A percentile compares a stretch with the other conserved stretches of the same genome.
These are phyloP conservation scores for Atractiella rhizophila DNA, from an alignment of 768 basidiomycete genomes.

Conservation along the genomic window DNA sequence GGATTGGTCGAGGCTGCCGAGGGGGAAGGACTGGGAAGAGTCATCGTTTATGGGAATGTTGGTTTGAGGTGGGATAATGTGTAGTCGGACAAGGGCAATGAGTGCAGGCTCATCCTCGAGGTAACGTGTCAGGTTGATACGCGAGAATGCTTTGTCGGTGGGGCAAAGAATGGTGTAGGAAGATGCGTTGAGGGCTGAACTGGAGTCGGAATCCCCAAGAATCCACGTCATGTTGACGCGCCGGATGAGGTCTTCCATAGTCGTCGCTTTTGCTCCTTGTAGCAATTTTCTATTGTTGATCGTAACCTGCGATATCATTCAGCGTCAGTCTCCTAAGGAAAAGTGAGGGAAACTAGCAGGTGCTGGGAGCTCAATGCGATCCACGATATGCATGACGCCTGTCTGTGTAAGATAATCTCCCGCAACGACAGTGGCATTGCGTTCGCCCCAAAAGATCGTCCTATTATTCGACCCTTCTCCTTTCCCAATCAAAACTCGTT, in stretches of 20 bases:
- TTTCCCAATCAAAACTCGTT: too few species aligned
- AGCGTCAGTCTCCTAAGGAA: too few species aligned
- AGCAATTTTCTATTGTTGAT: conserved; percentile 68
- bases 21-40: conserved; percentile 24
- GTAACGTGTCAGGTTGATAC: conserved; percentile 44
- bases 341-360: too few species aligned
- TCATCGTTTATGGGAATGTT: conserved; percentile 4
- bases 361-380: conserved; percentile 40
- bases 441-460: too few species aligned
- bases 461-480: too few species aligned
- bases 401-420: conserved; percentile 51
- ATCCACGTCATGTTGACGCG: conserved; percentile 79
- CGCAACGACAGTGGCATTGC: conserved; percentile 17
- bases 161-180: conserved; percentile 83
- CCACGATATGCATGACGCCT: conserved; percentile 68
- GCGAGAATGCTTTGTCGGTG: conserved; percentile 71
- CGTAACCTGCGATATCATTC: too few species aligned
- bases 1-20: conserved; percentile 42
- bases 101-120: conserved; percentile 18
- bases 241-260: conserved; percentile 58
- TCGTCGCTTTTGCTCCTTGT: conserved; percentile 62
- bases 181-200: conserved; percentile 11
- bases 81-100: conserved; percentile 21
- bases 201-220: conserved; percentile 20
- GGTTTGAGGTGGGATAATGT: conserved; percentile 18